Evolutionary conservation across 495 filamentous ascomycete genomes (phyloP).

Genomic region (Cryomyces minteri): DNA sequence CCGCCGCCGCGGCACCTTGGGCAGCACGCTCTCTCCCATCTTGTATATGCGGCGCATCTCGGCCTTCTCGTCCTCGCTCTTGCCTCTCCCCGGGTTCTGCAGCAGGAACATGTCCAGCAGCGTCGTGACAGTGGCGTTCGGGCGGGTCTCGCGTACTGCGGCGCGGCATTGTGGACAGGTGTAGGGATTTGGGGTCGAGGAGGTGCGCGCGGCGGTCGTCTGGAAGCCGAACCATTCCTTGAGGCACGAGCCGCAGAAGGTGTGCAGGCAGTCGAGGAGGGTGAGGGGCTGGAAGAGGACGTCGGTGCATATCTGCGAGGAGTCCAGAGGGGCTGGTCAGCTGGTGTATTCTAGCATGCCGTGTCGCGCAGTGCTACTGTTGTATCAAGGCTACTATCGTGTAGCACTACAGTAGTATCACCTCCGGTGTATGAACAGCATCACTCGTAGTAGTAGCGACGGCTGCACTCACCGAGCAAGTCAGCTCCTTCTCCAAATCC

Average conservation of each 20-base stretch:
- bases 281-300: slow-evolving; percentile 90
- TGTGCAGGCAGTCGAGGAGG: slow-evolving; percentile 92
- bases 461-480: slow-evolving; percentile 55
- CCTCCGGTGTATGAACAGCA: background rate
- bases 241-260: slow-evolving; percentile 85
- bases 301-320: slow-evolving; percentile 76
- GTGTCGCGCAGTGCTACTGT: background rate
- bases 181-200: slow-evolving; percentile 34
- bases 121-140: slow-evolving; percentile 69
- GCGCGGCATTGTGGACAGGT: slow-evolving; percentile 92
- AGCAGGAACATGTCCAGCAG: slow-evolving; percentile 63
- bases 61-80: slow-evolving; percentile 46
- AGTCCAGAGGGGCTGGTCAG: slow-evolving; percentile 3
- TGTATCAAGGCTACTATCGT: background rate
- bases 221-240: slow-evolving; percentile 79
- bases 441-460: too few species aligned
- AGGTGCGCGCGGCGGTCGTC: slow-evolving; percentile 31
- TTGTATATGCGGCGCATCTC: slow-evolving; percentile 53
- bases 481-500: slow-evolving; percentile 76
- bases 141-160: slow-evolving; percentile 58
- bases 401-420: background rate
- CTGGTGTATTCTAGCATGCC: slow-evolving; percentile 5
- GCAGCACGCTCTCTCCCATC: slow-evolving; percentile 59
- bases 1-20: slow-evolving; percentile 27
- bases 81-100: slow-evolving; percentile 53